These are phyloP conservation scores for Besnoitia besnoiti DNA, from an alignment of 169 alveolate genomes.

Conservation along the genomic window DNA sequence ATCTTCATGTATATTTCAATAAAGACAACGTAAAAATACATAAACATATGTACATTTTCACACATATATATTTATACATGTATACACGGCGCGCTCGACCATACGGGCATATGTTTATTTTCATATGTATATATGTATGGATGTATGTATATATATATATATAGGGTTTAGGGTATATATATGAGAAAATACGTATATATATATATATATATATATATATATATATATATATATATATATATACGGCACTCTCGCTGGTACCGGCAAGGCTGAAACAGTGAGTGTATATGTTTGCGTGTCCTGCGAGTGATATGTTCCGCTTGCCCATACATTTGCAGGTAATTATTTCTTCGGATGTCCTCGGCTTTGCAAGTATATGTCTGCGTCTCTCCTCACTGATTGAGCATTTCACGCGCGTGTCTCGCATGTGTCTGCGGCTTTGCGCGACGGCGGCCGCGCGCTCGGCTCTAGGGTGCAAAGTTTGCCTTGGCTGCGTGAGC, in stretches of 20 bases:
- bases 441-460: too few relatives aligned
- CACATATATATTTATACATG: neutral
- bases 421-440: too few relatives aligned
- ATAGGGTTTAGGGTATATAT: neutral
- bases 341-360: too few relatives aligned
- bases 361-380: too few relatives aligned
- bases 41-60: neutral
- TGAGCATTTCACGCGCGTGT: too few relatives aligned
- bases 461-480: neutral
- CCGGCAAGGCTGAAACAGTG: neutral
- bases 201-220: neutral
- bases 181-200: neutral
- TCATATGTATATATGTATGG: neutral
- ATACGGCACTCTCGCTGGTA: neutral
- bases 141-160: neutral
- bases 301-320: neutral
- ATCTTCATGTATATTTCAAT: too few relatives aligned
- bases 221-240: slow-evolving; percentile 3
- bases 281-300: neutral
- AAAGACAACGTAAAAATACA: too few relatives aligned
- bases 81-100: too few relatives aligned
- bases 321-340: neutral
- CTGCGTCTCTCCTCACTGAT: too few relatives aligned
- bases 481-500: neutral
- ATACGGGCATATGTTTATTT: too few relatives aligned